Evolutionary conservation across 495 filamentous ascomycete genomes (phyloP), one percentile per base, ranked within the genome.

Genomic region (Hyaloscypha hepaticicola): DNA sequence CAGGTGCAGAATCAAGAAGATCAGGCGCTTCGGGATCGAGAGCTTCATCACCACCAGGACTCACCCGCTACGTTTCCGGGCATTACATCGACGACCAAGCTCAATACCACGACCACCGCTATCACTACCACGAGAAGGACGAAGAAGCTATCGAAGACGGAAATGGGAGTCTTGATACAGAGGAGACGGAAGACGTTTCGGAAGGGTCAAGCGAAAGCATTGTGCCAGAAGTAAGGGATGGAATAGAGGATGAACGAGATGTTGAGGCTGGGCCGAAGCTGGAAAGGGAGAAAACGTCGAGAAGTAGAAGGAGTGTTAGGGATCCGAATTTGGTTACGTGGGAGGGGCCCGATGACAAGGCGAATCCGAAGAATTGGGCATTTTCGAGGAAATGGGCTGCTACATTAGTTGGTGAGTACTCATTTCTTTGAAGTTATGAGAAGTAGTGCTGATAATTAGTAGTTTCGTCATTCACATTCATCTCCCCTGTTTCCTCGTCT

Each of bases 401-500:
- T 0, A 86, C 83, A 0, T 66, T 83, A 1, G 56, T 58, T 45
- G 56, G 56, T 58, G 33, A 27, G 56, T 45, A 8, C 8, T 8
- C 26, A 1, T 33, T 19, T 45, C 12, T 3, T 6, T 4, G 28
- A 5, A 1, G 11, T 31, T 45, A 25, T 31, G 19, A 3, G 27
- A 45, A 45, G 19, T 41, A 16, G 45, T 29, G 56, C 33, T 58
- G 33, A 61, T 50, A 8, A 14, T 14, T 25, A 1, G 73, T 52
- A 75, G 75, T 80, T 14, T 77, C 86, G 0, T 77, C 77, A 21
- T 89, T 87, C 72, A 91, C 88, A 0, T 85, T 93, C 64, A 88
- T 94, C 60, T 90, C 90, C 0, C 89, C 90, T 0, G 69, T 82
- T 26, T 75, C 77, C 3, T 88, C 84, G 4, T 86, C 86, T 12